Conservation (phyloP, 2,329 filamentous ascomycete species). For the Pseudogymnoascus sp. region DNA sequence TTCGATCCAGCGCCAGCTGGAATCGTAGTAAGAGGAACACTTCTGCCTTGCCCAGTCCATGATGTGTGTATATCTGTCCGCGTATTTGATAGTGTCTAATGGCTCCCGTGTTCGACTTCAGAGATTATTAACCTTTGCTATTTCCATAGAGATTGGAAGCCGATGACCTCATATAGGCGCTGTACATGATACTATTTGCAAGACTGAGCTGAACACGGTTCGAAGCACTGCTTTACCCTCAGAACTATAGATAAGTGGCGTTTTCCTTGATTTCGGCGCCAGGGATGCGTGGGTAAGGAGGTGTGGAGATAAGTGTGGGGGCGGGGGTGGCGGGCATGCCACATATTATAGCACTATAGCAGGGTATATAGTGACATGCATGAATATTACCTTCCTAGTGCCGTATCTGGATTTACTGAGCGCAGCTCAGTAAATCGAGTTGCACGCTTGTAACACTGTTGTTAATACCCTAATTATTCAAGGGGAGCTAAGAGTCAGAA, state of each 20-base stretch:
- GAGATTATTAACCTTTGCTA: not conserved
- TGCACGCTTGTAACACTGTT: not conserved
- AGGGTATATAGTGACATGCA: not conserved
- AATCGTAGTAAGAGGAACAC: constrained; percentile 19
- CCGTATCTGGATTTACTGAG: too few species aligned
- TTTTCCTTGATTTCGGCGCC: not conserved
- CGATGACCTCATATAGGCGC: not conserved
- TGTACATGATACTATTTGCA: not conserved
- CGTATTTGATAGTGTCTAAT: not conserved
- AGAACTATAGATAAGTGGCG: not conserved
- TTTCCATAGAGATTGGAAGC: not conserved
- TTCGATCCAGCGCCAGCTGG: constrained; percentile 23
- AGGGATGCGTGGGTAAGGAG: not conserved
- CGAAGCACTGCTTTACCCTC: not conserved
- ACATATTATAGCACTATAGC: not conserved
- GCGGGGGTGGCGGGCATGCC: not conserved
- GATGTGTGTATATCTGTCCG: not conserved
- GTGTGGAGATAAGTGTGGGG: not conserved
- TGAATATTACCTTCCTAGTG: not conserved
- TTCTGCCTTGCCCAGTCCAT: constrained; percentile 12
- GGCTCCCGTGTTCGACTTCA: not conserved
- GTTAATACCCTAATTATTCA: not conserved
- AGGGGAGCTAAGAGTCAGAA: not conserved
- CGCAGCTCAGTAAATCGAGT: not conserved
- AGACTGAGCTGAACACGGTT: not conserved